These are phyloP conservation scores for Prinsepia uniflora DNA, from an alignment of 306 rosid species.

Conservation along the genomic window DNA sequence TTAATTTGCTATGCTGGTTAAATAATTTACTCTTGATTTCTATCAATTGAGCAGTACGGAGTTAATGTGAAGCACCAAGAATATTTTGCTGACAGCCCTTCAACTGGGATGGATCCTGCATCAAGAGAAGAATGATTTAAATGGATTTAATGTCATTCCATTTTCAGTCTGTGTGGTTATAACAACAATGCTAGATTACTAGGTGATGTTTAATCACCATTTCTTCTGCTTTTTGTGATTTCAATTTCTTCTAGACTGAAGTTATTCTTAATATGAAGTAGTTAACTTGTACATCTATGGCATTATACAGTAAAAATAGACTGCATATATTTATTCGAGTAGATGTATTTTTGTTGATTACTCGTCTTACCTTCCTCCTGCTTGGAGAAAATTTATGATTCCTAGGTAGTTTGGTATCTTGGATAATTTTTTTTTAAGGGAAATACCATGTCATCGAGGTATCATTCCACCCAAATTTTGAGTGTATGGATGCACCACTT, in stretches of 20 bases:
- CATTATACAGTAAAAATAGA: background rate
- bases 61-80: conserved; percentile 95
- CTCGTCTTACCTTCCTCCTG: background rate
- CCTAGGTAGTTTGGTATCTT: too few species aligned
- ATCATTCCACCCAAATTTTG: too few species aligned
- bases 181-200: background rate
- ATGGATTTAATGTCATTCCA: conserved; percentile 3
- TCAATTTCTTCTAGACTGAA: background rate
- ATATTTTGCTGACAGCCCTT: conserved; percentile 93
- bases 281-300: background rate
- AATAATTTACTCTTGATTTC: background rate
- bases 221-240: background rate
- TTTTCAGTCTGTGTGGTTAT: conserved; percentile 11
- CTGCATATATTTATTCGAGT: background rate
- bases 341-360: background rate
- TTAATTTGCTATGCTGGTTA: background rate
- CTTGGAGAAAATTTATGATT: too few species aligned
- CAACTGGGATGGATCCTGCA: conserved; percentile 83
- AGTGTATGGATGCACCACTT: too few species aligned
- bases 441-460: too few species aligned
- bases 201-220: background rate
- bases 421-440: too few species aligned
- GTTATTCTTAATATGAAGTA: background rate
- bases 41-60: conserved; percentile 34
- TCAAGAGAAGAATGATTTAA: conserved; percentile 77